Conservation (phyloP, 352 stramenopile species). For the Elongisporangium undulatum region DNA sequence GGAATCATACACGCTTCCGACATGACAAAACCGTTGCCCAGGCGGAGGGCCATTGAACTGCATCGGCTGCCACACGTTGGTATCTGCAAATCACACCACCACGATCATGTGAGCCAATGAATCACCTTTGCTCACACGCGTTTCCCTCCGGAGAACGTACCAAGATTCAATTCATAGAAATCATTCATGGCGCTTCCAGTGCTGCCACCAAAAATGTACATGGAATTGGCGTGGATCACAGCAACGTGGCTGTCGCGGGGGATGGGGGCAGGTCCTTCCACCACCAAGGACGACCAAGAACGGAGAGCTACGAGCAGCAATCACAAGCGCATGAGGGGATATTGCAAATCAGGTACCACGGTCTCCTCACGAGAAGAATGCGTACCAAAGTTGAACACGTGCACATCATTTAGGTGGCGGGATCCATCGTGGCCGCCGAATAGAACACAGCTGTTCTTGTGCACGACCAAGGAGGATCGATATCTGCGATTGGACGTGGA, state of each 20-base stretch:
- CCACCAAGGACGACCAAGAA: conserved; percentile 88
- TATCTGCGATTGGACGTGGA: conserved; percentile 32
- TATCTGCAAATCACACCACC: conserved; percentile 26
- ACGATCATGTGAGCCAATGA: background rate
- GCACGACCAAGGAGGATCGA: conserved; percentile 88
- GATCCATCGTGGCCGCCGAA: conserved; percentile 98
- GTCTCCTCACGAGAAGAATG: background rate
- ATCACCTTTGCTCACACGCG: background rate
- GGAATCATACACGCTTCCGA: conserved; percentile 90
- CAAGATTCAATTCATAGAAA: conserved; percentile 93
- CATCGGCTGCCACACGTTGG: conserved; percentile 66
- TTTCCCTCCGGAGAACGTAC: conserved; percentile 13
- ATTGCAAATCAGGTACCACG: conserved; percentile 1
- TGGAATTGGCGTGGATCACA: conserved; percentile 91
- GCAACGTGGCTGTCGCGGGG: conserved; percentile 96
- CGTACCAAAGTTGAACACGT: conserved; percentile 95
- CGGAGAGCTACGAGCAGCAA: conserved; percentile 38
- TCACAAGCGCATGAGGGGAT: background rate
- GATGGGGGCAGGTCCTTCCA: conserved; percentile 89
- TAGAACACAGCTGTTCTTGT: conserved; percentile 92
- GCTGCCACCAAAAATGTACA: conserved; percentile 95
- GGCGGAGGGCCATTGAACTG: conserved; percentile 78
- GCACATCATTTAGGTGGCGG: conserved; percentile 95
- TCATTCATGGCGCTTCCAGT: conserved; percentile 97
- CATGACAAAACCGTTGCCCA: conserved; percentile 96